phyloP scores from a whole-genome alignment of 192 early-diverging fungal genomes.

The Backusella macrospora region DNA sequence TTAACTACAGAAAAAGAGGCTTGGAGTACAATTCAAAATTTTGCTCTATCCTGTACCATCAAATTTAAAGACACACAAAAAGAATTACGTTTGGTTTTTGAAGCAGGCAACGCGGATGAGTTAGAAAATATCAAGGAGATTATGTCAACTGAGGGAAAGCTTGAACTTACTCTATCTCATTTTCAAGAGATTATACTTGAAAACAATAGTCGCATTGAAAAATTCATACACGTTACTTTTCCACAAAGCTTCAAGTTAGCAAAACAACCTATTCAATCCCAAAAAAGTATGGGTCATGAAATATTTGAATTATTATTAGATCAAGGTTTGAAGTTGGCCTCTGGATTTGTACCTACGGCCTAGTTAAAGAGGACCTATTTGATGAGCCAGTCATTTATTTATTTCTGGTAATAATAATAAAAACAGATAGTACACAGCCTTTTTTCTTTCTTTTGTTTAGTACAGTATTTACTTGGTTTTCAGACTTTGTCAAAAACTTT shows the following conservation, averaged over 20 bases:
- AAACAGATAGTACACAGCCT: too few relatives aligned
- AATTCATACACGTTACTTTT: conserved; percentile 74
- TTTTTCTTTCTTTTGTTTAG: too few relatives aligned
- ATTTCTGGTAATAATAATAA: not conserved
- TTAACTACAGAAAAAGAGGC: not conserved
- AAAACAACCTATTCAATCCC: conserved; percentile 51
- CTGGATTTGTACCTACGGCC: not conserved
- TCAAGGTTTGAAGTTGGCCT: conserved; percentile 27
- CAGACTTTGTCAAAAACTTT: too few relatives aligned
- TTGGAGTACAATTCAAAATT: not conserved
- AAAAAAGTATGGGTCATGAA: conserved; percentile 53
- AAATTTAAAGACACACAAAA: not conserved
- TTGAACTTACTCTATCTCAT: conserved; percentile 19
- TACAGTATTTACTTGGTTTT: too few relatives aligned
- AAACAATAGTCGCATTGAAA: conserved; percentile 75
- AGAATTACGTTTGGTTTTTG: not conserved
- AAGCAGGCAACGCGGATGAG: not conserved
- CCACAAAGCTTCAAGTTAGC: conserved; percentile 57
- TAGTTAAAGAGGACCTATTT: not conserved
- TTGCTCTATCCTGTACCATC: not conserved
- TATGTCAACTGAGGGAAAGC: not conserved
- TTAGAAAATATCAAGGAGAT: not conserved
- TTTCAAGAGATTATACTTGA: conserved; percentile 74
- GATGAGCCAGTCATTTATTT: not conserved
- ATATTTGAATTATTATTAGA: conserved; percentile 52